A percentile compares a stretch with the other conserved stretches of the same genome.
Conservation (phyloP, 2,329 filamentous ascomycete genomes). For the Sordariomycetes sp. region DNA sequence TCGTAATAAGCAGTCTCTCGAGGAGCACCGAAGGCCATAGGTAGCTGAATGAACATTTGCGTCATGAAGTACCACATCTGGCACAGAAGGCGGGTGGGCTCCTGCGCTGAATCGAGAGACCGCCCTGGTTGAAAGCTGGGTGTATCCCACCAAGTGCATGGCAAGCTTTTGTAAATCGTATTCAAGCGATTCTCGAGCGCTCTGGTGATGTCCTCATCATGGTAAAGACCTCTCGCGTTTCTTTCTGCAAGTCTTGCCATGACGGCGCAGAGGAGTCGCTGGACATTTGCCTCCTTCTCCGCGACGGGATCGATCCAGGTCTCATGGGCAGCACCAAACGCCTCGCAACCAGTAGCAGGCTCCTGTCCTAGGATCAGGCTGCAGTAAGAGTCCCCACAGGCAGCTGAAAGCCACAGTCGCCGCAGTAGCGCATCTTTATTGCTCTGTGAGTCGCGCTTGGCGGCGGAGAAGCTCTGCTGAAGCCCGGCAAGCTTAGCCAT, state of each 20-base stretch:
- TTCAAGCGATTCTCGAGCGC: not conserved
- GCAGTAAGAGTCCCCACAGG: not conserved
- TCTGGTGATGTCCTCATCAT: not conserved
- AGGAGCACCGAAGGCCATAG: not conserved
- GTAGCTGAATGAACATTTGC: not conserved
- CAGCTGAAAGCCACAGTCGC: not conserved
- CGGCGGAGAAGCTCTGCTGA: not conserved
- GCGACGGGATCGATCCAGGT: not conserved
- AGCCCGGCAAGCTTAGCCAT: not conserved
- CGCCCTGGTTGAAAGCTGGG: not conserved
- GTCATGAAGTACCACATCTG: not conserved
- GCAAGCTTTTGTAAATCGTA: not conserved
- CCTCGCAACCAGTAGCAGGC: not conserved
- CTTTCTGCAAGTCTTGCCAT: not conserved
- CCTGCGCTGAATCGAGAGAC: not conserved
- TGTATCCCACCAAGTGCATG: not conserved
- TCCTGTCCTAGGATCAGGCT: not conserved
- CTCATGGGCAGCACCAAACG: not conserved
- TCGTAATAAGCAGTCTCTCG: not conserved
- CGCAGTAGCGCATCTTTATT: not conserved
- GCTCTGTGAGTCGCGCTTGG: not conserved
- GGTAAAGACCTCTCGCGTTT: not conserved
- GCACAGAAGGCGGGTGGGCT: not conserved
- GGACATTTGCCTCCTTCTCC: not conserved
- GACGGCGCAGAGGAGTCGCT: not conserved